Base-by-base conservation (phyloP, 2,329 filamentous ascomycete species). In the Sclerotinia glacialis region DNA sequence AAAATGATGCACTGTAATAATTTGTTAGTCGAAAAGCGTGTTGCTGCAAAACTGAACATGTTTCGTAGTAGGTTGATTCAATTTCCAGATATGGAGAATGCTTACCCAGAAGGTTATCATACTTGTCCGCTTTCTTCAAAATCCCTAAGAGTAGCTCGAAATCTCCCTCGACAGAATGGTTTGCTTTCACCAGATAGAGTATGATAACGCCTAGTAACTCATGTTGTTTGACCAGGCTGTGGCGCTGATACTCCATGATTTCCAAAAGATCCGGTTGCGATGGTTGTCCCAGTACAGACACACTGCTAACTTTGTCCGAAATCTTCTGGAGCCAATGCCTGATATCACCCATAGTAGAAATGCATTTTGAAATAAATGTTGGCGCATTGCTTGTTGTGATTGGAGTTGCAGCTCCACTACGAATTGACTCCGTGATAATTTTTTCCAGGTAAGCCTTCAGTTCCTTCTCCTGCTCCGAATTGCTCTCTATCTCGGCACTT, bases 211-310 rank as follows among this genome's bases (percentile, higher is more conserved):
- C 89, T 21, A 99, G 81, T 21, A 90, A 86, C 76, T 99, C 94
- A 76, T 99, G 96, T 77, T 99, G 94, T 74, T 92, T 89, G 28
- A 89, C 86, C 62, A 99, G 83, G 74, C 92, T 96, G 71, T 86
- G 81, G 54, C 89, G 87, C 73, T 96, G 91, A 73, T 91, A 91
- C 72, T 93, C 89, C 69, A 96, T 85, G 4, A 89, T 89, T 75
- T 96, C 91, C 71, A 89, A 83, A 66, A 89, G 83, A 71, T 93
- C 90, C 12, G 83, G 82, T 54, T 78, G 77, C 6, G 83, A 82
- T 8, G 80, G 81, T 70, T 90, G 86, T 5, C 91, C 90, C 16
- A 97, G 83, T 3, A 96, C 85, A 40, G 89, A 85, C 11, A 88
- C 87, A 65, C 91, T 90, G 66, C 91, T 88, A 49, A 91, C 80